Evolutionary conservation across 192 early-diverging fungal genomes (phyloP), one percentile per base, ranked within the genome.

Genomic region (Podila epicladia): DNA sequence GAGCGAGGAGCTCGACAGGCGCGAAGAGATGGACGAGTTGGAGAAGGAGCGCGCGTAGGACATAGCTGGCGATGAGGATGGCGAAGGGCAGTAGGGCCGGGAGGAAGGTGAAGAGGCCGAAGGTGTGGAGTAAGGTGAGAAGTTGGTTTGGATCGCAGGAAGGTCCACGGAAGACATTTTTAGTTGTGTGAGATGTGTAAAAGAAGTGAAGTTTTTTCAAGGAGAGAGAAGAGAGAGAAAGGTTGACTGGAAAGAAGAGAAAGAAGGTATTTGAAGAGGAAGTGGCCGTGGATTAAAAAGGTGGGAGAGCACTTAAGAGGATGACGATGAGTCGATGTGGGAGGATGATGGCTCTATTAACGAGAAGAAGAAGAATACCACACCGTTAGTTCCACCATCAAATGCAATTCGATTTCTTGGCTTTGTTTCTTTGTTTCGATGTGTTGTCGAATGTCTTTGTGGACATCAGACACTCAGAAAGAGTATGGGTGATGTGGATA

Each of bases 1-100:
- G 33, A 80, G 71, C 11, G 76, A 80, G 2, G 76, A 80, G 64
- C 59, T 72, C 26, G 76, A 80, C 26, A 65, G 24, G 26, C 76
- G 70, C 24, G 71, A 73, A 26, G 76, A 68, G 29, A 80, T 65
- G 45, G 76, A 80, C 26, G 69, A 69, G 22, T 53, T 68, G 53
- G 75, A 78, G 37, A 60, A 67, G 28, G 69, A 78, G 1, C 64
- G 64, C 24, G 67, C 67, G 63, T 50, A 77, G 58, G 58, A 61
- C 73, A 74, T 74, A 24, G 7, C 28, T 19, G 73, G 62, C 53
- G 73, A 67, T 17, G 65, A 63, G 51, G 24, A 55, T 28, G 75
- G 64, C 5, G 74, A 71, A 2, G 75, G 48, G 64, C 58, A 71
- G 45, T 71, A 79, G 31, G 59, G 37, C 15, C 65, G 70, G 37